Evolutionary conservation across 2,329 filamentous ascomycete species (phyloP).

Genomic region (Ilyonectria mors-panacis): DNA sequence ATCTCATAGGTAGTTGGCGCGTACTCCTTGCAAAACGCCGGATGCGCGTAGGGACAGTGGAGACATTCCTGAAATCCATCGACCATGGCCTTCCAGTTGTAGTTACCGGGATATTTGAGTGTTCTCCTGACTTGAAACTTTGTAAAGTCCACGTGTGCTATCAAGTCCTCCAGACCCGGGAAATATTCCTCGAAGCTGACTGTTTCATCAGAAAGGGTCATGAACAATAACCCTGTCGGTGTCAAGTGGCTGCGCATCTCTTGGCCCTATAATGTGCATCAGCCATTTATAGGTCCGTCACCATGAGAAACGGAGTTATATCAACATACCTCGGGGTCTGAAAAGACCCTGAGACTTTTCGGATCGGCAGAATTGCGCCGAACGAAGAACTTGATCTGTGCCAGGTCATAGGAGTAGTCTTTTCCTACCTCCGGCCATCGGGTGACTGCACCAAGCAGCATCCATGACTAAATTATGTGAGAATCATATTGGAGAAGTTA

Average conservation of each 20-base stretch:
- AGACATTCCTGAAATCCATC: conserved; percentile 62
- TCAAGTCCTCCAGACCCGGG: conserved; percentile 63
- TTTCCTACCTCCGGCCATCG: conserved; percentile 31
- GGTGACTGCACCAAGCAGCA: conserved; percentile 29
- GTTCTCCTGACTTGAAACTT: conserved; percentile 65
- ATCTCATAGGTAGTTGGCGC: conserved; percentile 70
- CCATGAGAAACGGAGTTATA: not conserved
- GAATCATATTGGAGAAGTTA: not conserved
- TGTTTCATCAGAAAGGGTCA: conserved; percentile 62
- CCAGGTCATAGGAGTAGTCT: conserved; percentile 29
- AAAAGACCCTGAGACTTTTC: conserved; percentile 25
- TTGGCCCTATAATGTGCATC: conserved; percentile 22
- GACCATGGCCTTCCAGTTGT: conserved; percentile 58
- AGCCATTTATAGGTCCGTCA: not conserved
- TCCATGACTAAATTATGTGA: conserved; percentile 30
- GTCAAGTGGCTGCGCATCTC: conserved; percentile 55
- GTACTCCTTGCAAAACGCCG: conserved; percentile 68
- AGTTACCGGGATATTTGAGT: conserved; percentile 68
- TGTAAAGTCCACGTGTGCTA: conserved; percentile 67
- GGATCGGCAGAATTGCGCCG: conserved; percentile 16
- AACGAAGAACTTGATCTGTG: conserved; percentile 32
- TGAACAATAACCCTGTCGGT: conserved; percentile 66
- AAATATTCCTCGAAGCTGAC: conserved; percentile 69
- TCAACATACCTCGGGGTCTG: not conserved
- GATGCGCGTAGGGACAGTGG: conserved; percentile 72